Evolutionary conservation across 441 rosid genomes (phyloP).

Genomic region (Bocquillonia castaneifolia): DNA sequence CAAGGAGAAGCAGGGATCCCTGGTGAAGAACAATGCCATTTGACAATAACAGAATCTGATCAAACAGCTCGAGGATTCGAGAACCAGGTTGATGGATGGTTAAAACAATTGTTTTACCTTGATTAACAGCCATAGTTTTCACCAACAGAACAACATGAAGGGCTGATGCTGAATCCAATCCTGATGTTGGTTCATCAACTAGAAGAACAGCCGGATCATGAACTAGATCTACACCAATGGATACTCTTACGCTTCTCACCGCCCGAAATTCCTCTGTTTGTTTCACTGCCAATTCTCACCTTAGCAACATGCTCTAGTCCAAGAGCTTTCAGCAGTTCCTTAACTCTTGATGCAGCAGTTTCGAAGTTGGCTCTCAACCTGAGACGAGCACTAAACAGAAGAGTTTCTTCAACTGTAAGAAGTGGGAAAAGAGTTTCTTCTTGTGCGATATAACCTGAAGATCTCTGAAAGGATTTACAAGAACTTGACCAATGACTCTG

Average conservation of each 20-base stretch:
- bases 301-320: conserved; percentile 46
- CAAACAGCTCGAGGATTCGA: conserved; percentile 57
- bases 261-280: conserved; percentile 49
- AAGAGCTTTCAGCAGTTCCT: conserved; percentile 49
- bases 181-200: conserved; percentile 79
- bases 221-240: conserved; percentile 66
- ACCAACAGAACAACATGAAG: conserved; percentile 54
- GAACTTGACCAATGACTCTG: conserved; percentile 43
- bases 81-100: conserved; percentile 81
- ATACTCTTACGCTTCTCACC: conserved; percentile 70
- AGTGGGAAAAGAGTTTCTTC: conserved; percentile 63
- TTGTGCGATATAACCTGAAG: conserved; percentile 68
- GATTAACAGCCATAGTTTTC: conserved; percentile 49
- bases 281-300: conserved; percentile 43
- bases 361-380: conserved; percentile 36
- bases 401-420: conserved; percentile 65
- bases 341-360: conserved; percentile 30
- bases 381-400: conserved; percentile 54
- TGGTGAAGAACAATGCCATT: conserved; percentile 64
- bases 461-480: conserved; percentile 55
- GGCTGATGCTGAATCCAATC: conserved; percentile 70
- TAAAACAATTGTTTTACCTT: conserved; percentile 51
- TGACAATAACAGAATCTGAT: conserved; percentile 51
- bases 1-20: conserved; percentile 49
- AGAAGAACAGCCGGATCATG: conserved; percentile 67